Percentiles rank a stretch among this genome's conserved stretches.
phyloP scores from a whole-genome alignment of 306 rosid genomes.

The Vicia villosa region DNA sequence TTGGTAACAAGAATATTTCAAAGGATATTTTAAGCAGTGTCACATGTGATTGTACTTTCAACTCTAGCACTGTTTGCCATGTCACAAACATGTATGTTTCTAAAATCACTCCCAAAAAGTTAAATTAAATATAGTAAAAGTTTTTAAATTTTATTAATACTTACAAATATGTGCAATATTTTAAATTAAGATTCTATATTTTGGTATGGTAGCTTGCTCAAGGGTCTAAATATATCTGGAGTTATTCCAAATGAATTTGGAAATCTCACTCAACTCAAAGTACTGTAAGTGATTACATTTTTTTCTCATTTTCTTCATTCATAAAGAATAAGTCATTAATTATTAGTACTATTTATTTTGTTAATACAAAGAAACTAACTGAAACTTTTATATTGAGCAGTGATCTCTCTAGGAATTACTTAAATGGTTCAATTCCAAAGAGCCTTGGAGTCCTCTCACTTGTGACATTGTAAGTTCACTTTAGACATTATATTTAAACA shows the following conservation, averaged over 20 bases:
- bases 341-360: neutral
- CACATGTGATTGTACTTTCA: constrained; percentile 56
- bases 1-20: neutral
- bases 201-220: constrained; percentile 46
- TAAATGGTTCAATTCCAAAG: constrained; percentile 64
- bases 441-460: constrained; percentile 50
- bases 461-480: constrained; percentile 55
- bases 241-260: constrained; percentile 68
- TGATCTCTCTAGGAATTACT: constrained; percentile 66
- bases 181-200: too few relatives aligned
- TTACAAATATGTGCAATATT: neutral
- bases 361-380: neutral
- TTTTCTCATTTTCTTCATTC: neutral
- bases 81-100: constrained; percentile 58
- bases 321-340: neutral
- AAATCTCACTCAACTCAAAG: constrained; percentile 55
- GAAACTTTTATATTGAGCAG: constrained; percentile 42
- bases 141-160: neutral
- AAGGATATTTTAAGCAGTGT: constrained; percentile 32
- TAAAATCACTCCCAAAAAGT: neutral
- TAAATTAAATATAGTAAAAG: neutral
- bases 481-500: too few relatives aligned
- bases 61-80: constrained; percentile 48
- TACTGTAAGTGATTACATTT: constrained; percentile 51
- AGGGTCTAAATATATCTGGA: constrained; percentile 64